Base-by-base conservation (phyloP, 768 basidiomycete species). In the Lactarius pseudohatsudake region DNA sequence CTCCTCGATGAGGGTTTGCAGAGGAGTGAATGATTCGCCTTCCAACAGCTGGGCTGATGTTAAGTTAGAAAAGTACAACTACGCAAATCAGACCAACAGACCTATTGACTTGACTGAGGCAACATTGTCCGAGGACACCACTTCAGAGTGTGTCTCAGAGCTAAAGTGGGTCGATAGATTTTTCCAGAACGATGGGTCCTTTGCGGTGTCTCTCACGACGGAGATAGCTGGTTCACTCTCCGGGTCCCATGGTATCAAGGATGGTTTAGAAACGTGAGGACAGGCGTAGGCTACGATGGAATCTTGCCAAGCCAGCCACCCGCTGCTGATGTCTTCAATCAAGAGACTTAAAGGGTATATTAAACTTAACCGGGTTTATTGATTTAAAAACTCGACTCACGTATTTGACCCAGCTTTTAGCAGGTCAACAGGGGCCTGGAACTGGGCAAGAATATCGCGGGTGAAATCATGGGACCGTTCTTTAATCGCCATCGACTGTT, bases 61-160 rank as follows among this genome's bases (percentile, higher is more conserved):
- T 64, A 75, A 59, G 16, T 55, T 26, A 66, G 65, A 26, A 55
- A 26, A 18, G 34, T 32, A 13, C 30, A 38, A 22, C 6, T 38
- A 28, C 30, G 32, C 15, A 1, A 4, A 11, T 7, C 18, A 18
- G 41, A 34, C 10, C 18, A 15, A 72, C 85, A 72, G 71, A 90
- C 90, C 90, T 57, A 91, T 87, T 1, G 89, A 89, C 75, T 91
- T 92, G 32, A 91, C 84, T 62, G 80, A 84, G 20, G 87, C 86
- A 10, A 88, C 82, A 71, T 91, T 86, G 75, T 92, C 90, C 69
- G 87, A 85, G 34, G 84, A 79, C 41, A 90, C 81, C 3, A 77
- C 75, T 1, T 83, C 86, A 62, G 90, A 84, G 43, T 87, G 82
- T 66, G 89, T 93, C 76, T 96, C 92, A 73, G 92, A 88, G 0